Base-by-base conservation (phyloP, 2,329 filamentous ascomycete genomes). In the Fusarium humuli region DNA sequence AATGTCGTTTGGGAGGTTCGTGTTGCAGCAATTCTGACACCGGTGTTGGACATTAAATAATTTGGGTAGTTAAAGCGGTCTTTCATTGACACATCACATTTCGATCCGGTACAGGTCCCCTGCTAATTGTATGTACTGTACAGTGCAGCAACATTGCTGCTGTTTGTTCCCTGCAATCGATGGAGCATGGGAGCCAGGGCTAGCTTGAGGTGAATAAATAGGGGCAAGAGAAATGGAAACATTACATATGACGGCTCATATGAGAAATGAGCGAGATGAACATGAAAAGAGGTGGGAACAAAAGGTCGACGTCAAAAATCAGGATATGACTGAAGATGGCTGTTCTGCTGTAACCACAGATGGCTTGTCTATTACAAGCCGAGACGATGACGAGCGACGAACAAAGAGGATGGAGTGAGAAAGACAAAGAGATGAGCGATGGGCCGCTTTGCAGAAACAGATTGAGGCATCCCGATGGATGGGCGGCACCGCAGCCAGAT, bases 401-500 rank as follows among this genome's bases (percentile, higher is more conserved):
- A 47, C 66, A 65, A 66, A 58, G 57, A 46, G 40, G 47, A 58
- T 71, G 66, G 72, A 60, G 6, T 13, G 32, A 47, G 45, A 29
- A 8, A 29, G 25, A 47, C 34, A 37, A 27, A 44, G 56, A 67
- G 64, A 72, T 37, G 34, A n/a, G 18, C 34, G 72, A 73, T 71
- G 65, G 57, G 62, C 60, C 45, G 48, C 66, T 62, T 45, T 50
- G 48, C 53, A 61, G 49, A 47, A 66, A 57, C 64, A 72, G 72
- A 73, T 65, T 74, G 61, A 65, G 68, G 56, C 63, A 52, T 57
- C 48, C 60, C 69, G 67, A 67, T 72, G 61, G 54, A 67, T 69
- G 71, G 71, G 57, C 67, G 64, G 69, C 59, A 75, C 69, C 66
- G 60, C 71, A 69, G 72, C 69, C 68, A 72, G 64, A 62, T 75